Conservation (phyloP, 148 eudicot genomes). For the Arbutus unedo region DNA sequence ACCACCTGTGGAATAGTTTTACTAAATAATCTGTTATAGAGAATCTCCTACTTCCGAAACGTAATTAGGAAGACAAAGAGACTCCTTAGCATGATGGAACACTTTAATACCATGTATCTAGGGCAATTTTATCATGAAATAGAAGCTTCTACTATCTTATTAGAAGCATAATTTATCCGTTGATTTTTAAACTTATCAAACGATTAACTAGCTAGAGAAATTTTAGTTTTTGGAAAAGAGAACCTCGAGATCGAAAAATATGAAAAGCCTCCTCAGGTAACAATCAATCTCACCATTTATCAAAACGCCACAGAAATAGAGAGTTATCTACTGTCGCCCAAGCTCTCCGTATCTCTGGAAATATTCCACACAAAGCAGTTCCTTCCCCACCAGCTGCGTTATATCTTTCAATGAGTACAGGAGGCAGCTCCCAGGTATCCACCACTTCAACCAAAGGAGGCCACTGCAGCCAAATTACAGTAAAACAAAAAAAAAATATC, state of each 20-base stretch:
- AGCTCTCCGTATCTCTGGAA: slow-evolving; percentile 97
- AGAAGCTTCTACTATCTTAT: background rate
- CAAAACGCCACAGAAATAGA: slow-evolving; percentile 94
- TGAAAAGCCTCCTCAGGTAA: background rate
- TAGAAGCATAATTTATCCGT: background rate
- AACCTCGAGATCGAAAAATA: background rate
- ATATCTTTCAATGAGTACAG: slow-evolving; percentile 85
- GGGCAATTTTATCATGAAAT: background rate
- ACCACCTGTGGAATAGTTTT: background rate
- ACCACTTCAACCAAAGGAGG: slow-evolving; percentile 94
- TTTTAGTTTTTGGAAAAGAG: background rate
- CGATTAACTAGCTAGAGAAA: slow-evolving; percentile 5
- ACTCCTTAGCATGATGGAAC: background rate
- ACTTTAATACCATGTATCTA: background rate
- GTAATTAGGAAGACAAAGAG: background rate
- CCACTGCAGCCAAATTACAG: slow-evolving; percentile 56
- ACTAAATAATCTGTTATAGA: background rate
- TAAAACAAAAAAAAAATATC: background rate
- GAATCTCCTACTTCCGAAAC: slow-evolving; percentile 5
- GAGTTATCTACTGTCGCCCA: slow-evolving; percentile 99
- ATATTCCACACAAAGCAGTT: slow-evolving; percentile 94
- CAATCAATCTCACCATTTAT: slow-evolving; percentile 62
- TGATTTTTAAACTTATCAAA: background rate
- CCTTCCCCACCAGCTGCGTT: slow-evolving; percentile 98
- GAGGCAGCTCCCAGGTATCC: slow-evolving; percentile 93